Evolutionary conservation across 2,329 filamentous ascomycete species (phyloP).

Genomic region (Gnomoniopsis smithogilvyi): DNA sequence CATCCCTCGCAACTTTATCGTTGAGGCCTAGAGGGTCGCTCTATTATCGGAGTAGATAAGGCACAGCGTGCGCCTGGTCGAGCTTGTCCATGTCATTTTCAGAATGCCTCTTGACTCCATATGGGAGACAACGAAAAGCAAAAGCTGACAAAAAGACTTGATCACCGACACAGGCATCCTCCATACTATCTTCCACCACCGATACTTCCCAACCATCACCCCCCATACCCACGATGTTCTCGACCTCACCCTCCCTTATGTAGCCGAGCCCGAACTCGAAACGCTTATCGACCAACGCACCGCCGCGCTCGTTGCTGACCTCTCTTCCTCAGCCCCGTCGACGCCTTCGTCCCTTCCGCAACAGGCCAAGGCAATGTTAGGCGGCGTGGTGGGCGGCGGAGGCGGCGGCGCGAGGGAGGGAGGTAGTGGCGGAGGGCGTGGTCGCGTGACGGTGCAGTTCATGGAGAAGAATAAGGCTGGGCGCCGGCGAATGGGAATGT

Average conservation of each 20-base stretch:
- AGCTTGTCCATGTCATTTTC: too few relatives aligned
- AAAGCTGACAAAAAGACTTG: too few relatives aligned
- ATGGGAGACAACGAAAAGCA: too few relatives aligned
- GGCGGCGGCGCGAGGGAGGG: background rate
- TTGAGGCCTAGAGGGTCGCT: background rate
- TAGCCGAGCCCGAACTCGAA: slow-evolving; percentile 87
- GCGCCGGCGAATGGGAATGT: slow-evolving; percentile 64
- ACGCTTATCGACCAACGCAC: slow-evolving; percentile 90
- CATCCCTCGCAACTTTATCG: background rate
- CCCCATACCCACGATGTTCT: slow-evolving; percentile 86
- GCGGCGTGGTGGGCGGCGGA: slow-evolving; percentile 14
- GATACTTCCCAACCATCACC: slow-evolving; percentile 85
- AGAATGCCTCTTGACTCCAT: too few relatives aligned
- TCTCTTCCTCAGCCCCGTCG: slow-evolving; percentile 47
- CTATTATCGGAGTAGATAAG: too few relatives aligned
- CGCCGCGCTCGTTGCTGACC: slow-evolving; percentile 72
- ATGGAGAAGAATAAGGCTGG: slow-evolving; percentile 70
- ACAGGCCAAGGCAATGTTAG: slow-evolving; percentile 11
- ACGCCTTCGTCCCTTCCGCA: slow-evolving; percentile 16
- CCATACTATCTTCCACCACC: slow-evolving; percentile 98
- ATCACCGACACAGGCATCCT: slow-evolving; percentile 65
- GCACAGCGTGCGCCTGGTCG: too few relatives aligned
- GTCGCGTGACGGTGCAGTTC: slow-evolving; percentile 84
- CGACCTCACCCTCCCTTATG: slow-evolving; percentile 83
- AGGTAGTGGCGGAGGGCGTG: slow-evolving; percentile 57